Conservation (phyloP, 2,329 filamentous ascomycete genomes). For the Calonectria crousiana region DNA sequence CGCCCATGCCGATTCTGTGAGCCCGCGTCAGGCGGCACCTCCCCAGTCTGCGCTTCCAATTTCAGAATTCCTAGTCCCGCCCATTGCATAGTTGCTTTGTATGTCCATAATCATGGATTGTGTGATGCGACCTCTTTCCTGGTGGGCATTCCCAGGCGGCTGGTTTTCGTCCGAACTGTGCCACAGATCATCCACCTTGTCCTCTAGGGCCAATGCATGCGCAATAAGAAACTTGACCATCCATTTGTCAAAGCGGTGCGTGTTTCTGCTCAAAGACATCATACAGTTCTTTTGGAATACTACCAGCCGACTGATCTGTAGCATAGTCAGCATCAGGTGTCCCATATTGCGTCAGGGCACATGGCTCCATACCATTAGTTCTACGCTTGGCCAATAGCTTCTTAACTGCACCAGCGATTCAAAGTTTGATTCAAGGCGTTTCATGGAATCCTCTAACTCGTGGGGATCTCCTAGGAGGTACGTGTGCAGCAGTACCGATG, state of each 20-base stretch:
- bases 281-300: slow-evolving; percentile 50
- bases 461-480: slow-evolving; percentile 48
- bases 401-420: slow-evolving; percentile 46
- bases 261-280: slow-evolving; percentile 40
- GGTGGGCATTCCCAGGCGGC: slow-evolving; percentile 10
- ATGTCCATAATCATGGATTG: slow-evolving; percentile 40
- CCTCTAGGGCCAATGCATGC: slow-evolving; percentile 47
- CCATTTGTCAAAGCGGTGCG: slow-evolving; percentile 60
- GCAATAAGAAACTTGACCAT: slow-evolving; percentile 58
- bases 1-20: too few species aligned
- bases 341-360: neutral
- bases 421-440: slow-evolving; percentile 48
- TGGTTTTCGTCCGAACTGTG: neutral
- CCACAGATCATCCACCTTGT: slow-evolving; percentile 46
- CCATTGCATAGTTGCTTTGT: slow-evolving; percentile 14
- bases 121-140: slow-evolving; percentile 36
- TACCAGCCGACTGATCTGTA: slow-evolving; percentile 48
- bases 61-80: neutral
- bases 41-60: neutral
- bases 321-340: neutral
- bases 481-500: slow-evolving; percentile 50
- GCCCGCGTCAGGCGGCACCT: neutral
- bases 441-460: slow-evolving; percentile 42
- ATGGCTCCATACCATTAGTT: slow-evolving; percentile 44
- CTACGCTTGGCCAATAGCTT: slow-evolving; percentile 51